These are phyloP conservation scores for Apiospora phragmitis DNA, from an alignment of 2,329 filamentous ascomycete genomes.

Conservation along the genomic window DNA sequence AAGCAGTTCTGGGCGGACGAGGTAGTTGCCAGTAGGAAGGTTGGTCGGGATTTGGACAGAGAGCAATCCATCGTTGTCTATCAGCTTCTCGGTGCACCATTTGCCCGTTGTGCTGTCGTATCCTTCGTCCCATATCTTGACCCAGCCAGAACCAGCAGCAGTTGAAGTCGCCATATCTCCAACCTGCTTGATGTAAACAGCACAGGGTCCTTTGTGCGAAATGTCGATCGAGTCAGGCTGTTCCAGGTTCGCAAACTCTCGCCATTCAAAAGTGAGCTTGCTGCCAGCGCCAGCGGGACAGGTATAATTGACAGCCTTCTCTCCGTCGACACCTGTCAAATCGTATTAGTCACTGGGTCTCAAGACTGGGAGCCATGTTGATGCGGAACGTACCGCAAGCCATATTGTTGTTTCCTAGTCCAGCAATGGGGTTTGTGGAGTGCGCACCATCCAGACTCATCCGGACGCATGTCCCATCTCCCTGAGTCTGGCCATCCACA, in stretches of 20 bases:
- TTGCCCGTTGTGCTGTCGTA: slow-evolving; percentile 55
- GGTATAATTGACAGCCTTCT: slow-evolving; percentile 43
- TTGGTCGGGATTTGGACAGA: slow-evolving; percentile 61
- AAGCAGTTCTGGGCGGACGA: slow-evolving; percentile 70
- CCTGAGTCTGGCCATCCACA: slow-evolving; percentile 63
- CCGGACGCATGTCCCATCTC: slow-evolving; percentile 71
- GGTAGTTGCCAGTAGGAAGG: slow-evolving; percentile 66
- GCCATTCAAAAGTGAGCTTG: slow-evolving; percentile 67
- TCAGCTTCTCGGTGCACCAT: slow-evolving; percentile 73
- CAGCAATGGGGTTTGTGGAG: slow-evolving; percentile 58
- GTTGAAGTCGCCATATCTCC: slow-evolving; percentile 51
- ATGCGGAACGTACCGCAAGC: slow-evolving; percentile 61
- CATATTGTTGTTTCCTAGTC: slow-evolving; percentile 62
- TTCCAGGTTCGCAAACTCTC: slow-evolving; percentile 57
- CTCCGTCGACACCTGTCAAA: not conserved
- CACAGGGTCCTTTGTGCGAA: slow-evolving; percentile 61
- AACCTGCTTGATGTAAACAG: slow-evolving; percentile 73
- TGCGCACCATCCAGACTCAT: slow-evolving; percentile 56
- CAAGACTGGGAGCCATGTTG: slow-evolving; percentile 41
- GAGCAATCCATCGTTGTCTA: slow-evolving; percentile 62
- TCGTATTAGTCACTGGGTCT: slow-evolving; percentile 20
- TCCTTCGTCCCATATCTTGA: slow-evolving; percentile 74
- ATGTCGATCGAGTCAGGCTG: slow-evolving; percentile 57
- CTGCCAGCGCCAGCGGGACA: slow-evolving; percentile 52
- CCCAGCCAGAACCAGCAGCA: slow-evolving; percentile 69